A percentile compares a stretch with the other conserved stretches of the same genome.
Conservation (phyloP, 1,139 yeast species). For the Yamadazyma dendronema region DNA sequence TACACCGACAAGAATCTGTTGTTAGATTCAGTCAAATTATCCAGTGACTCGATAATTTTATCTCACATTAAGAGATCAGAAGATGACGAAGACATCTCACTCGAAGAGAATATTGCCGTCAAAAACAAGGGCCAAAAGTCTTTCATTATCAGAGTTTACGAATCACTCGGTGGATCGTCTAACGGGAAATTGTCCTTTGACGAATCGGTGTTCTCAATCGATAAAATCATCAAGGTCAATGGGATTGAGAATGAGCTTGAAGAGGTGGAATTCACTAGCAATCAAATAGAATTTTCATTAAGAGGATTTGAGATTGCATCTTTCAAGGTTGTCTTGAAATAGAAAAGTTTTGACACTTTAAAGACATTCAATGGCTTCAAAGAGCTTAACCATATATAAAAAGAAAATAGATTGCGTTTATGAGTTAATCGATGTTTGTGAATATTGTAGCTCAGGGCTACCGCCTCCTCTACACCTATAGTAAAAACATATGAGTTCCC, state of each 20-base stretch:
- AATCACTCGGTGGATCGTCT: conserved; percentile 76
- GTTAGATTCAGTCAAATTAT: conserved; percentile 24
- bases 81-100: conserved; percentile 61
- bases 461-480: too few relatives aligned
- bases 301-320: conserved; percentile 82
- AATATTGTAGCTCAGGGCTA: neutral
- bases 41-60: conserved; percentile 54
- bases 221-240: conserved; percentile 58
- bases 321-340: conserved; percentile 45
- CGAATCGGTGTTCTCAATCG: conserved; percentile 32
- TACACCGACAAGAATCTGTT: conserved; percentile 9
- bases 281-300: conserved; percentile 44
- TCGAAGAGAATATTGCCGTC: conserved; percentile 36
- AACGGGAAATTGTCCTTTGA: conserved; percentile 49
- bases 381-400: neutral
- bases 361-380: neutral
- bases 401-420: conserved; percentile 1
- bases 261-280: conserved; percentile 23
- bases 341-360: neutral
- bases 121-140: conserved; percentile 46
- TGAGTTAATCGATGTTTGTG: neutral
- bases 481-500: too few relatives aligned
- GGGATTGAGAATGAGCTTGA: conserved; percentile 64
- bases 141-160: conserved; percentile 74
- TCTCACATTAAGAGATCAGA: conserved; percentile 87